Evolutionary conservation across 2,329 filamentous ascomycete genomes (phyloP), one percentile per base, ranked within the genome.

Genomic region (Aspergillus pseudoterreus): DNA sequence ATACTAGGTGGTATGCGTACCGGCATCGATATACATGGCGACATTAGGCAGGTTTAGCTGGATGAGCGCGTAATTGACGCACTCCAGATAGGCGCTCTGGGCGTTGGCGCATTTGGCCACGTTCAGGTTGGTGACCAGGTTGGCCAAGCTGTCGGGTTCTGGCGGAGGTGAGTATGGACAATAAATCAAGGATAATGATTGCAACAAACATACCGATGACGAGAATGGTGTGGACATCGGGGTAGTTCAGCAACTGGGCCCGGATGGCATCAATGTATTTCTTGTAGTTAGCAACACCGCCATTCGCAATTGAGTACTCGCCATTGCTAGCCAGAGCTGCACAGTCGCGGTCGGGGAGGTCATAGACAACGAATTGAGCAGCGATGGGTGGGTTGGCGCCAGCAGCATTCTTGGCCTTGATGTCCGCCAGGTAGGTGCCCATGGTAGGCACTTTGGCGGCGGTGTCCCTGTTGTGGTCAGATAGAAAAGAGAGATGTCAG

Each of bases 81-180:
- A 74, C 24, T 79, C 76, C 57, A 77, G 75, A 72, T 85, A 85
- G 39, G 78, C 78, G 3, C 71, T 56, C 27, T 79, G 73, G 17
- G 80, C 80, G 55, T 77, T 70, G 47, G 79, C 68, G 68, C 83
- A 85, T 47, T 82, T 79, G 6, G 69, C 54, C 17, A 82, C 74
- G 58, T 74, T 72, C 58, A 77, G 58, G 70, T 85, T 85, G 63
- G 83, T 85, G 41, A 85, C 78, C 58, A 85, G 68, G 68, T 85
- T 86, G 51, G 80, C 81, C 39, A 85, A 73, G 47, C 78, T 83
- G 68, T 85, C 82, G 44, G 83, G 83, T 65, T 86, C 82, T 80
- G 62, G 74, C 49, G 22, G 68, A 57, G n/a, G 10, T 70, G 63
- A 63, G 74, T 68, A 63, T 60, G 59, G 9, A 1, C 4, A 21